phyloP scores from a whole-genome alignment of 2,329 filamentous ascomycete species.

The Penicillium carneum region DNA sequence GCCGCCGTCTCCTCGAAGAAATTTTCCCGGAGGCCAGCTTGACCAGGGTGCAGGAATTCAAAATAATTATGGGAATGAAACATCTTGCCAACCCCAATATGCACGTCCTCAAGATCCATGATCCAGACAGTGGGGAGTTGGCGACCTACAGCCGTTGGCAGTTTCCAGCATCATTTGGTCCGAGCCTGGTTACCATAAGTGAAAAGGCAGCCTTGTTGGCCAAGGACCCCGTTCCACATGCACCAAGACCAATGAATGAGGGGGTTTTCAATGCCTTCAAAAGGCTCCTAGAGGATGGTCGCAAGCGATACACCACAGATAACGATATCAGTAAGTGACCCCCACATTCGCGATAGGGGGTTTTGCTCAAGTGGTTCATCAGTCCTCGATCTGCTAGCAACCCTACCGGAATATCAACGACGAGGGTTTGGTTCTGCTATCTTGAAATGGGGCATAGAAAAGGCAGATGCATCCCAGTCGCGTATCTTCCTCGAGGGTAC shows the following conservation, averaged over 20 bases:
- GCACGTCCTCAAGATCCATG: constrained; percentile 53
- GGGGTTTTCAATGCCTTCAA: constrained; percentile 42
- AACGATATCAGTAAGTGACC: constrained; percentile 36
- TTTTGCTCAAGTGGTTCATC: constrained; percentile 15
- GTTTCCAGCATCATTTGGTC: constrained; percentile 38
- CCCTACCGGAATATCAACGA: constrained; percentile 55
- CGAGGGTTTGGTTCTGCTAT: constrained; percentile 56
- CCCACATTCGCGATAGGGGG: not conserved
- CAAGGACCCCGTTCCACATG: constrained; percentile 47
- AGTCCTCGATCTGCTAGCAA: constrained; percentile 58
- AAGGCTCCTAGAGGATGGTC: constrained; percentile 26
- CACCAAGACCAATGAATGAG: constrained; percentile 57
- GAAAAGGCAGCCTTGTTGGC: constrained; percentile 49
- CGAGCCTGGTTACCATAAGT: constrained; percentile 46
- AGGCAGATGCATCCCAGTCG: constrained; percentile 54
- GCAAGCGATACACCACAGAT: constrained; percentile 31
- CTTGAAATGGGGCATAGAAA: constrained; percentile 58
- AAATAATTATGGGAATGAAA: constrained; percentile 42
- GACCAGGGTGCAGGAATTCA: constrained; percentile 47
- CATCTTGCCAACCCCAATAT: constrained; percentile 53
- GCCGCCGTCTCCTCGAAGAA: constrained; percentile 49
- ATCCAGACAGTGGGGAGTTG: constrained; percentile 42
- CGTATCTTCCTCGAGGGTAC: constrained; percentile 62
- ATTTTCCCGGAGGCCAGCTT: constrained; percentile 49
- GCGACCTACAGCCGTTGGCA: constrained; percentile 61